Percentiles rank a stretch among this genome's conserved stretches.
phyloP scores from a whole-genome alignment of 176 grass and related monocot genomes.

The Paspalum vaginatum region DNA sequence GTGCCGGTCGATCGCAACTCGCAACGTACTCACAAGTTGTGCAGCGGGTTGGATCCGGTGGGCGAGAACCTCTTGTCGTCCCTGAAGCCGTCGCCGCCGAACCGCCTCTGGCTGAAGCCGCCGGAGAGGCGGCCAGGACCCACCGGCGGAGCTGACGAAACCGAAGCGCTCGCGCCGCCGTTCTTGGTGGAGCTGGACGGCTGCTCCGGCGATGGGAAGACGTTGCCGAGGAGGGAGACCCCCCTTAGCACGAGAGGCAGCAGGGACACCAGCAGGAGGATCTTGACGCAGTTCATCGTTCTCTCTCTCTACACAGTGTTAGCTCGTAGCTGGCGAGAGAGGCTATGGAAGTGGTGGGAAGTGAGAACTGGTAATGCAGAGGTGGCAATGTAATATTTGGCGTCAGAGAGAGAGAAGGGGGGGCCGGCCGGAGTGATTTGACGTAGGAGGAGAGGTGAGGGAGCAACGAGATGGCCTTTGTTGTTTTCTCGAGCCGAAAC shows the following conservation, averaged over 20 bases:
- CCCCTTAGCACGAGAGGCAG: constrained; percentile 48
- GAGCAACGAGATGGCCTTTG: neutral
- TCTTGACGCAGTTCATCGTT: constrained; percentile 54
- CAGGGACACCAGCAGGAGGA: constrained; percentile 46
- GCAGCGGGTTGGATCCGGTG: constrained; percentile 71
- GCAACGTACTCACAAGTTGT: constrained; percentile 73
- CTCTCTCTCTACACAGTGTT: neutral
- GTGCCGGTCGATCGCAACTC: neutral
- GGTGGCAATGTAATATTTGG: constrained; percentile 34
- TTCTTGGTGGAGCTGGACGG: neutral
- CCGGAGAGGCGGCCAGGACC: constrained; percentile 10
- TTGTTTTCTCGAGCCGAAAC: constrained; percentile 14
- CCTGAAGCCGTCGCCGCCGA: constrained; percentile 36
- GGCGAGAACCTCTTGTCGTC: constrained; percentile 78
- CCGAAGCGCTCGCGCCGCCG: neutral
- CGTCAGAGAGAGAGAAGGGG: neutral
- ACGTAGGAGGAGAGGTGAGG: constrained; percentile 29
- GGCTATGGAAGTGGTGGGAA: constrained; percentile 20
- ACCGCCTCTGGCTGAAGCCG: constrained; percentile 36
- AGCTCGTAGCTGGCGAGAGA: neutral
- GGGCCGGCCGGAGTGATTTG: constrained; percentile 35
- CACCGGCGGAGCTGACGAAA: neutral
- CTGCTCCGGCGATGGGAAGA: neutral
- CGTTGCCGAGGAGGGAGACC: constrained; percentile 42
- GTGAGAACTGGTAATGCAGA: neutral